Percentiles rank a stretch among this genome's conserved stretches.
Evolutionary conservation across 2,329 filamentous ascomycete genomes (phyloP).

Genomic region (Paraconiothyrium brasiliense): DNA sequence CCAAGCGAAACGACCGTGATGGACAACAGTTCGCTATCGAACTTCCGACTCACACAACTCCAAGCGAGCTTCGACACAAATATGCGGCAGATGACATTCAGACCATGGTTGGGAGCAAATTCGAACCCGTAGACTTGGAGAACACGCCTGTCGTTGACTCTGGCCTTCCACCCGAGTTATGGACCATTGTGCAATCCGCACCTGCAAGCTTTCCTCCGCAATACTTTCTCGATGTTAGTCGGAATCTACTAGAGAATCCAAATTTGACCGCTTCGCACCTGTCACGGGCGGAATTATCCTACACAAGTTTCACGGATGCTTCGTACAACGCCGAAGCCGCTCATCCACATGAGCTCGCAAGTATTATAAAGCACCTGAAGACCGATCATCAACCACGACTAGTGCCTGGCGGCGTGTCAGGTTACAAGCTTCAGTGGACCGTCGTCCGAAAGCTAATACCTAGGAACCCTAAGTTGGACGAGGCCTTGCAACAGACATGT

Average conservation of each 20-base stretch:
- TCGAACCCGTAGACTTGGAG: slow-evolving; percentile 46
- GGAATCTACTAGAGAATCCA: slow-evolving; percentile 79
- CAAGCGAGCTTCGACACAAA: background rate
- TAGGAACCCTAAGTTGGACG: slow-evolving; percentile 80
- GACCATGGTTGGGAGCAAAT: slow-evolving; percentile 29
- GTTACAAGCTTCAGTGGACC: slow-evolving; percentile 64
- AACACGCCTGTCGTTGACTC: slow-evolving; percentile 32
- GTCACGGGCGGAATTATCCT: slow-evolving; percentile 79
- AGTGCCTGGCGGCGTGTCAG: slow-evolving; percentile 36
- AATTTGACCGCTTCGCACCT: slow-evolving; percentile 82
- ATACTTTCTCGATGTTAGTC: slow-evolving; percentile 73
- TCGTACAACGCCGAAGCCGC: slow-evolving; percentile 44
- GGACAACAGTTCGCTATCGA: background rate
- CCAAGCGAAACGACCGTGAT: background rate
- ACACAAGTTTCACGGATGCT: slow-evolving; percentile 58
- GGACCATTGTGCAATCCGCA: slow-evolving; percentile 50
- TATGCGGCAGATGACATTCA: background rate
- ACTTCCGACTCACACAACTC: background rate
- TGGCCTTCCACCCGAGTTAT: slow-evolving; percentile 45
- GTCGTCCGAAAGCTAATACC: slow-evolving; percentile 83
- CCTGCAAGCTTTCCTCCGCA: slow-evolving; percentile 70
- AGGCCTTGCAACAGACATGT: slow-evolving; percentile 82
- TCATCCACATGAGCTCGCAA: slow-evolving; percentile 49
- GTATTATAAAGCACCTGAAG: slow-evolving; percentile 60
- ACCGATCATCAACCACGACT: slow-evolving; percentile 48